These are phyloP conservation scores for Fraxinus baroniana DNA, from an alignment of 305 asterid genomes.

Conservation along the genomic window DNA sequence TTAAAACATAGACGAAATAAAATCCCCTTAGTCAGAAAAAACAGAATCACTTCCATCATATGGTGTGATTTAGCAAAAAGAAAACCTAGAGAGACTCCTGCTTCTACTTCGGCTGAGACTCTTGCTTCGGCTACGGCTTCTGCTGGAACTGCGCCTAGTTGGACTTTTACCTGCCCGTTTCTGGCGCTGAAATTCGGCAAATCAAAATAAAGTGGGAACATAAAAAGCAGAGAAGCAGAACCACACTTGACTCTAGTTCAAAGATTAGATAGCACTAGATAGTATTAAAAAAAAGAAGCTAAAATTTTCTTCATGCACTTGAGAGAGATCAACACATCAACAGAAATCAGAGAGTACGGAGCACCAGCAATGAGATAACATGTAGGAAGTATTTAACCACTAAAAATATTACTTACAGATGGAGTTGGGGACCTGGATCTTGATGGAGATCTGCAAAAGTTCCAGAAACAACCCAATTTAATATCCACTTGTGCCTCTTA, in stretches of 20 bases:
- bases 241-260: not conserved
- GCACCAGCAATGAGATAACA: slow-evolving; percentile 6
- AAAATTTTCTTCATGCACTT: not conserved
- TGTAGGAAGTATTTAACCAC: not conserved
- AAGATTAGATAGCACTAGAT: not conserved
- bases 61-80: not conserved
- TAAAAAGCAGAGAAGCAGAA: slow-evolving; percentile 12
- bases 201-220: slow-evolving; percentile 19
- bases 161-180: slow-evolving; percentile 58
- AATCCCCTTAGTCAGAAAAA: not conserved
- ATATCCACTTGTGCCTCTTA: slow-evolving; percentile 79
- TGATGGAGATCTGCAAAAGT: slow-evolving; percentile 99
- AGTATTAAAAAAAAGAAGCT: not conserved
- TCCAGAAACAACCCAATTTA: slow-evolving; percentile 96
- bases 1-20: not conserved
- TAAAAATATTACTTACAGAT: slow-evolving; percentile 63
- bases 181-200: slow-evolving; percentile 41
- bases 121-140: slow-evolving; percentile 49
- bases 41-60: not conserved
- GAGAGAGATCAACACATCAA: not conserved
- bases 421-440: slow-evolving; percentile 89
- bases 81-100: slow-evolving; percentile 57
- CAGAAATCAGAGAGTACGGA: not conserved
- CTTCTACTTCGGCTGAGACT: slow-evolving; percentile 57
- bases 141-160: slow-evolving; percentile 40